Base-by-base conservation (phyloP, 2,329 filamentous ascomycete genomes). In the Tolypocladium ovalisporum region DNA sequence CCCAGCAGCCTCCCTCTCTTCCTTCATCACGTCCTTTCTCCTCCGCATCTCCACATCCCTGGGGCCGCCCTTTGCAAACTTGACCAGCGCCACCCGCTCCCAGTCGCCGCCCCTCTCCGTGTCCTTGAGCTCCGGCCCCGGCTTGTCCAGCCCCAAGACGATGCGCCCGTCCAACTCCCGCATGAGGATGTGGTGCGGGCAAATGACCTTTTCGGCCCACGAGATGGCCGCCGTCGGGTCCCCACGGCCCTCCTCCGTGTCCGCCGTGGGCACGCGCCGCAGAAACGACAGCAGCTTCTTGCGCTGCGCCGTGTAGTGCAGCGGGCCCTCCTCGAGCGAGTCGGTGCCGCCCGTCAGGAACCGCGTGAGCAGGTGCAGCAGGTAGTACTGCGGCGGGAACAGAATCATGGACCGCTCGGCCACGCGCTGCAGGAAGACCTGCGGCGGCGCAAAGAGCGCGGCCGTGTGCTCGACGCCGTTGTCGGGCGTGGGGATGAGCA, bases 341-440 rank as follows among this genome's bases (percentile, higher is more conserved):
- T 61, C 65, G 34, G 62, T 57, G 1, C 65, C 65, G 5, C 74
- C 71, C 4, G 67, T 68, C 19, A 88, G 72, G 62, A 84, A 82
- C 2, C 72, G 73, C 0, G 79, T 70, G 2, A 89, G 71, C 0
- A 88, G 72, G 37, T 78, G 73, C 13, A 90, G 76, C 4, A 94
- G 79, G 71, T 88, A 91, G 67, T 86, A 87, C 67, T 97, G 94
- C 0, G 94, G 94, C 4, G 94, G 94, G 67, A 95, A 97, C 6
- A 99, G 75, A 58, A 95, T 88, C 59, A 97, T 85, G 42, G 88
- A 79, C 34, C 85, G 85, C 3, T 70, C 69, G 2, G 77, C 73
- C 4, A 88, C 87, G 54, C 82, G 78, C 6, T 75, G 71, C 24
- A 96, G 75, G 87, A 92, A 97, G 24, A 79, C 76, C 4, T 77